Evolutionary conservation across 1,284 basidiomycete species (phyloP).

Genomic region (Mrakiaceae sp.): DNA sequence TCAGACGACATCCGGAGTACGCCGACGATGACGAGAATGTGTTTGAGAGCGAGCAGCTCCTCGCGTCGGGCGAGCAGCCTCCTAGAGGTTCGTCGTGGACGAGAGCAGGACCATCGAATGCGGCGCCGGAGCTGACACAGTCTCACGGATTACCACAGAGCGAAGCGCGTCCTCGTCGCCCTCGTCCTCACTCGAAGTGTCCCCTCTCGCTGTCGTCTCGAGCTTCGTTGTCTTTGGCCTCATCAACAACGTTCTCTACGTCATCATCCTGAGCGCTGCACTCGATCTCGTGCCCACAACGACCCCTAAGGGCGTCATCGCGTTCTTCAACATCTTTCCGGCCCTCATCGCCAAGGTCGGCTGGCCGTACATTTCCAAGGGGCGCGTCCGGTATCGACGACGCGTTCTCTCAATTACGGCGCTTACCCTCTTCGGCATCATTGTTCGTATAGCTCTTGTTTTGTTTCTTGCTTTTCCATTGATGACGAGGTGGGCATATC

Average conservation of each 20-base stretch:
- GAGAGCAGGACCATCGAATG: too few relatives aligned
- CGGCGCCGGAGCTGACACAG: too few relatives aligned
- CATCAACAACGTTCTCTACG: slow-evolving; percentile 56
- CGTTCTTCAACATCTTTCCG: slow-evolving; percentile 81
- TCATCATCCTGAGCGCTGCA: slow-evolving; percentile 91
- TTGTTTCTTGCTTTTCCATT: neutral
- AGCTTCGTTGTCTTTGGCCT: slow-evolving; percentile 52
- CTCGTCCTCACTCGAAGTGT: too few relatives aligned
- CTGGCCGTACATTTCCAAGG: slow-evolving; percentile 84
- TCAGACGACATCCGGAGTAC: too few relatives aligned
- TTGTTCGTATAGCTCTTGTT: slow-evolving; percentile 40
- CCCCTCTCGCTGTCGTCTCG: slow-evolving; percentile 29
- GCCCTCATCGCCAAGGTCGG: slow-evolving; percentile 69
- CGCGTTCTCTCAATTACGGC: slow-evolving; percentile 64
- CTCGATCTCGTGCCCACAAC: slow-evolving; percentile 82
- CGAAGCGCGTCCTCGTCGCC: too few relatives aligned
- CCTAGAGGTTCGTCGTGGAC: too few relatives aligned
- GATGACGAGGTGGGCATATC: slow-evolving; percentile 1
- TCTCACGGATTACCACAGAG: too few relatives aligned
- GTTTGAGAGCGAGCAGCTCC: too few relatives aligned
- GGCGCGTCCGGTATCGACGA: slow-evolving; percentile 62
- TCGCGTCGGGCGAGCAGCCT: too few relatives aligned
- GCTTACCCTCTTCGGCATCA: slow-evolving; percentile 66
- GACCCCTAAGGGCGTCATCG: slow-evolving; percentile 84
- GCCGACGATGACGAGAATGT: too few relatives aligned